These are phyloP conservation scores for Pythium dissimile DNA, from an alignment of 352 stramenopile species.

Conservation along the genomic window DNA sequence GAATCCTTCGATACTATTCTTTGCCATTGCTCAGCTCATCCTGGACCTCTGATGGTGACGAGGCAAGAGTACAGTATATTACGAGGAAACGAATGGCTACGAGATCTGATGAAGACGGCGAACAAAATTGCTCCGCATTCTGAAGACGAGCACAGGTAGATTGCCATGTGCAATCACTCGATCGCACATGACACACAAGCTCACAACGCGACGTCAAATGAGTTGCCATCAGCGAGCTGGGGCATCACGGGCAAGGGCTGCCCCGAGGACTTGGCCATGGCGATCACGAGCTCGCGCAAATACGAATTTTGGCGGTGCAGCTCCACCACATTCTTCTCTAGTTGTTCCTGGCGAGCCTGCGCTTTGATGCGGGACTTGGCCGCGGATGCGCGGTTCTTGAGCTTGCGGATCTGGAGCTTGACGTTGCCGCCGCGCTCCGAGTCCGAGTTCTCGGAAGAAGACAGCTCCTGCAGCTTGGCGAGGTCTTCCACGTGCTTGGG, in stretches of 20 bases:
- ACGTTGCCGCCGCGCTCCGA: conserved; percentile 7
- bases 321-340: conserved; percentile 22
- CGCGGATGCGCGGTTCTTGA: conserved; percentile 23
- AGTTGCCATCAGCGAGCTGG: not conserved
- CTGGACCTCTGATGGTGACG: too few relatives aligned
- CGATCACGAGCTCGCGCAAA: conserved; percentile 16
- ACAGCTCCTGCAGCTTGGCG: conserved; percentile 14
- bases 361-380: conserved; percentile 23
- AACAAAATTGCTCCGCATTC: too few relatives aligned
- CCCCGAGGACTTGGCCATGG: conserved; percentile 17
- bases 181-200: not conserved
- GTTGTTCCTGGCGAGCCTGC: conserved; percentile 13
- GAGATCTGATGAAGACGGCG: too few relatives aligned
- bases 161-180: too few relatives aligned
- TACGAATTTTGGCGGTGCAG: conserved; percentile 23
- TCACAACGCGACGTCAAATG: conserved; percentile 13
- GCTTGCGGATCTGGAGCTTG: conserved; percentile 26
- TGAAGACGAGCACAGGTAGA: too few relatives aligned
- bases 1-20: too few relatives aligned
- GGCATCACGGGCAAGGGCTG: conserved; percentile 15
- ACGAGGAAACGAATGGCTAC: not conserved
- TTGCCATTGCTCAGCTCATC: too few relatives aligned
- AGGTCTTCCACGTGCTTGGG: conserved; percentile 22
- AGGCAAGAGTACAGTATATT: too few relatives aligned
- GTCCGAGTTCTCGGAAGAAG: conserved; percentile 20